Conservation (phyloP, 106 monocot genomes). For the Allium fistulosum region DNA sequence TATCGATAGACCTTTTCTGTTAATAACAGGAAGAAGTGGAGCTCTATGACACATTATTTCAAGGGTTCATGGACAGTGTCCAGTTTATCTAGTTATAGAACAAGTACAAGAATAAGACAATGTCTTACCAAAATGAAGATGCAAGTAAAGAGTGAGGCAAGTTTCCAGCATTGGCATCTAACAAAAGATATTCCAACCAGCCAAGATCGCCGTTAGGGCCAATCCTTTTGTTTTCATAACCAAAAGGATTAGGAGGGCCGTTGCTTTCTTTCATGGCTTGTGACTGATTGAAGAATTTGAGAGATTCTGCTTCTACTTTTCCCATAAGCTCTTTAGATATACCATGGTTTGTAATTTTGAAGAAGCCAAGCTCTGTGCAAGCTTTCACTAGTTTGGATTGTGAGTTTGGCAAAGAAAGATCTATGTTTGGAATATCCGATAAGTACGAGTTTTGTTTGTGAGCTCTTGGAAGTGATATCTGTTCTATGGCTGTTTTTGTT, state of each 20-base stretch:
- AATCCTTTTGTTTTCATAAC: slow-evolving; percentile 59
- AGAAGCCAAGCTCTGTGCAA: slow-evolving; percentile 47
- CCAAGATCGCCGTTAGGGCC: slow-evolving; percentile 65
- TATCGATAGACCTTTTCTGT: neutral
- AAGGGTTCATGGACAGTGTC: no score
- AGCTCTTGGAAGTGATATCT: neutral
- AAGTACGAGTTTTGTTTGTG: neutral
- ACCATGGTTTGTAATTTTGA: slow-evolving; percentile 49
- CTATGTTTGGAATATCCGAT: slow-evolving; percentile 15
- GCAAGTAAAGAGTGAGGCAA: neutral
- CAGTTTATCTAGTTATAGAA: no score
- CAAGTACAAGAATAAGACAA: no score
- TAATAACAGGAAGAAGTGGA: neutral
- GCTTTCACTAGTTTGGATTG: slow-evolving; percentile 17
- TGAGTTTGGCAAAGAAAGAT: slow-evolving; percentile 14
- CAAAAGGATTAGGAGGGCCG: slow-evolving; percentile 29
- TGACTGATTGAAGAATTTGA: slow-evolving; percentile 7
- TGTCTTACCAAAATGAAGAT: slow-evolving; percentile 1
- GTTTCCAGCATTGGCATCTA: slow-evolving; percentile 14
- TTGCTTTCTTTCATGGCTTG: slow-evolving; percentile 7
- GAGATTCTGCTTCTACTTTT: slow-evolving; percentile 25
- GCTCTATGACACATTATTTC: no score
- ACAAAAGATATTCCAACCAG: slow-evolving; percentile 77
- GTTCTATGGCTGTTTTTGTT: neutral
- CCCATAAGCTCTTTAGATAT: slow-evolving; percentile 11